Percentiles rank a stretch among this genome's conserved stretches.
Evolutionary conservation across 1,139 yeast genomes (phyloP).

Genomic region (Blastobotrys illinoisensis): DNA sequence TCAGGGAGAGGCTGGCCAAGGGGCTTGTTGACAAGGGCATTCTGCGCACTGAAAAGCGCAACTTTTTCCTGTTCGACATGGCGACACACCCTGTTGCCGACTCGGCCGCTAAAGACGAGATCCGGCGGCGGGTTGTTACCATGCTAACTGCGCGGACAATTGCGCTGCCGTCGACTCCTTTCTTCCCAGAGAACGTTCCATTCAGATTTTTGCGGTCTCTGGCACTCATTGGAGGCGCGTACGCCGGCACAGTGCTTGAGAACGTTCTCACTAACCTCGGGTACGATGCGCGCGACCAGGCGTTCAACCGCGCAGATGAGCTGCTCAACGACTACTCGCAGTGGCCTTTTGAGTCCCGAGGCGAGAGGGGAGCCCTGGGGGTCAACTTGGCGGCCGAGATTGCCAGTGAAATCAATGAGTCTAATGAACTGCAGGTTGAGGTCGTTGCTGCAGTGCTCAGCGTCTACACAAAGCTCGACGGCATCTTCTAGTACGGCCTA

Average conservation of each 20-base stretch:
- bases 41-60: slow-evolving; percentile 89
- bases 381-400: slow-evolving; percentile 69
- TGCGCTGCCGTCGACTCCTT: slow-evolving; percentile 38
- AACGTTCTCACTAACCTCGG: slow-evolving; percentile 74
- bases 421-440: slow-evolving; percentile 72
- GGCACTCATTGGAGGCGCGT: slow-evolving; percentile 80
- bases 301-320: slow-evolving; percentile 91
- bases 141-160: slow-evolving; percentile 66
- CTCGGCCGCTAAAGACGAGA: slow-evolving; percentile 72
- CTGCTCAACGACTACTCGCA: slow-evolving; percentile 75
- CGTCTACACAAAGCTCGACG: slow-evolving; percentile 35
- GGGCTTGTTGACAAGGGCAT: slow-evolving; percentile 98
- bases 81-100: slow-evolving; percentile 98
- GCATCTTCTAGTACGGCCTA: slow-evolving; percentile 23
- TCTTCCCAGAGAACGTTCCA: slow-evolving; percentile 62
- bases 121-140: slow-evolving; percentile 63
- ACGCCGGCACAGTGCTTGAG: slow-evolving; percentile 94
- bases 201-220: slow-evolving; percentile 73
- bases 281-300: slow-evolving; percentile 88
- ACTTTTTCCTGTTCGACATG: slow-evolving; percentile 92
- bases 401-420: slow-evolving; percentile 43
- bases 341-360: slow-evolving; percentile 67
- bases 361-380: slow-evolving; percentile 60
- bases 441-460: slow-evolving; percentile 76
- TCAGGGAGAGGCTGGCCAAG: slow-evolving; percentile 91